Conservation (phyloP, 2,329 filamentous ascomycete genomes). For the Cadophora sp. region DNA sequence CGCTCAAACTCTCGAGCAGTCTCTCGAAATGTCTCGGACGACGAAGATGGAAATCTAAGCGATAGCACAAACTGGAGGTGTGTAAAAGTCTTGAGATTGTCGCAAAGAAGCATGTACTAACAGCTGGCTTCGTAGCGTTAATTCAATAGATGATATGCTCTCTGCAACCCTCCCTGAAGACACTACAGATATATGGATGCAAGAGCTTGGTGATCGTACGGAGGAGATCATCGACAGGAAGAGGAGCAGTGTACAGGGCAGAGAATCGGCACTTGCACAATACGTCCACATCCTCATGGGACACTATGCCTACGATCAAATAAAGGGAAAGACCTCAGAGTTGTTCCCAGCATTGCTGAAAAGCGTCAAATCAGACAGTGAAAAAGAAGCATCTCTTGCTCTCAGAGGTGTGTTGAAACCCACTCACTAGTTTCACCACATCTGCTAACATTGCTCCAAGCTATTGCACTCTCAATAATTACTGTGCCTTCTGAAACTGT, state of each 20-base stretch:
- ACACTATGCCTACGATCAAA: conserved; percentile 66
- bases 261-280: conserved; percentile 63
- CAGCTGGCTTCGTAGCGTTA: conserved; percentile 37
- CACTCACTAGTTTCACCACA: not conserved
- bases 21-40: conserved; percentile 59
- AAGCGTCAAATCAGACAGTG: conserved; percentile 67
- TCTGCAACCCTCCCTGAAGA: conserved; percentile 53
- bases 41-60: conserved; percentile 58
- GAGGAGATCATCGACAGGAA: conserved; percentile 73
- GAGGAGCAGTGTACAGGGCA: conserved; percentile 67
- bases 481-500: conserved; percentile 66
- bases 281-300: conserved; percentile 67
- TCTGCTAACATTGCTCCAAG: conserved; percentile 47
- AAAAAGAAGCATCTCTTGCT: conserved; percentile 67
- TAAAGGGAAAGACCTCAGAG: conserved; percentile 60
- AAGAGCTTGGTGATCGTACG: conserved; percentile 64
- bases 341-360: conserved; percentile 65
- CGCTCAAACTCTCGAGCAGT: conserved; percentile 54
- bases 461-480: conserved; percentile 67
- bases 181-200: conserved; percentile 61
- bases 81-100: conserved; percentile 8
- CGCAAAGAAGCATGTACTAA: conserved; percentile 22
- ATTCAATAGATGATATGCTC: conserved; percentile 60
- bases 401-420: conserved; percentile 56
- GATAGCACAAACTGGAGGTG: conserved; percentile 62